A percentile compares a stretch with the other conserved stretches of the same genome.
Conservation (phyloP, 2,329 filamentous ascomycete genomes). For the Cladosporium sp. region DNA sequence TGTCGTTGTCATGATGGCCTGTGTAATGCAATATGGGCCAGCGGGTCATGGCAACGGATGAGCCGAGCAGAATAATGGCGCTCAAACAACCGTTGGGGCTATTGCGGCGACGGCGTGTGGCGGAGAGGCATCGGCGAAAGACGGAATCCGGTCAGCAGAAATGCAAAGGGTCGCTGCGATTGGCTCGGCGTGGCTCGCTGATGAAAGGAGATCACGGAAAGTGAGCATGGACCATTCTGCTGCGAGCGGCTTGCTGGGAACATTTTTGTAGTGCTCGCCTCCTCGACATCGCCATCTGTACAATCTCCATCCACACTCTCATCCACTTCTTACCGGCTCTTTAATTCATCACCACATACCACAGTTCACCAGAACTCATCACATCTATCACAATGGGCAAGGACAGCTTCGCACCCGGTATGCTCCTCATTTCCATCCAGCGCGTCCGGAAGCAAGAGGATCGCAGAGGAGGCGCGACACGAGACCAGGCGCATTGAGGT, state of each 20-base stretch:
- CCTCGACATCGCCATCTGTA: conserved; percentile 7
- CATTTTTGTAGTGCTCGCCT: conserved; percentile 18
- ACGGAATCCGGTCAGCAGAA: conserved; percentile 13
- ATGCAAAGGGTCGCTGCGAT: neutral
- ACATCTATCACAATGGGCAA: conserved; percentile 40
- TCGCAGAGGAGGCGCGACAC: neutral
- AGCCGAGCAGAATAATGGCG: neutral
- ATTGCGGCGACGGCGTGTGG: conserved; percentile 12
- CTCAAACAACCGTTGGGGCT: conserved; percentile 1
- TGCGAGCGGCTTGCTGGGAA: conserved; percentile 5
- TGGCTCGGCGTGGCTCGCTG: conserved; percentile 6
- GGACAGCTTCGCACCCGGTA: conserved; percentile 42
- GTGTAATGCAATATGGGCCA: neutral
- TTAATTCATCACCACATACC: conserved; percentile 20
- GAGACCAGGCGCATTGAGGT: neutral
- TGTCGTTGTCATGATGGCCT: neutral
- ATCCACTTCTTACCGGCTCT: conserved; percentile 23
- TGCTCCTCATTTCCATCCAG: conserved; percentile 17
- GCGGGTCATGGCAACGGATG: neutral
- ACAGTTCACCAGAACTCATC: conserved; percentile 19
- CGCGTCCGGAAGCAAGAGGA: neutral
- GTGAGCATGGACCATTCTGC: conserved; percentile 1
- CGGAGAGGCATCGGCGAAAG: conserved; percentile 3
- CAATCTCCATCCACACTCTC: conserved; percentile 14
- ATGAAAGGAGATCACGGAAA: conserved; percentile 13